Evolutionary conservation across 441 rosid species (phyloP).

Genomic region (Manihot esculenta): DNA sequence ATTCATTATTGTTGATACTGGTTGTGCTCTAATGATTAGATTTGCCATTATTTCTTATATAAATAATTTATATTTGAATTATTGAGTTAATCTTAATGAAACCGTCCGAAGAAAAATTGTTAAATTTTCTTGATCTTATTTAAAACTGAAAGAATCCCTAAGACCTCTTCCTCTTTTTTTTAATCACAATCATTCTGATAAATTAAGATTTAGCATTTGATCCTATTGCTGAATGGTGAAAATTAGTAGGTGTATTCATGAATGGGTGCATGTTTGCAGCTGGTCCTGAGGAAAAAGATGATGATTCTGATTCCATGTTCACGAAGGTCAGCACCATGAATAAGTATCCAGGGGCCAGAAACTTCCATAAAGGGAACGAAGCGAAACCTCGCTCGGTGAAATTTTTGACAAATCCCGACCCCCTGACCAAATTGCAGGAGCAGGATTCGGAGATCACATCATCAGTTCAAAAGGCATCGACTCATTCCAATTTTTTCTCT

Average conservation of each 20-base stretch:
- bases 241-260: not conserved
- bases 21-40: not conserved
- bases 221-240: no score
- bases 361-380: not conserved
- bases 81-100: not conserved
- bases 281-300: constrained; percentile 3
- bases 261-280: constrained; percentile 20
- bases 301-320: constrained; percentile 9
- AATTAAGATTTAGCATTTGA: no score
- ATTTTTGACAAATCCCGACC: not conserved
- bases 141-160: no score
- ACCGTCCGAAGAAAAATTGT: no score
- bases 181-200: not conserved
- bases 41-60: not conserved
- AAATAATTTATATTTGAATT: not conserved
- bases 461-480: constrained; percentile 18
- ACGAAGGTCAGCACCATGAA: not conserved
- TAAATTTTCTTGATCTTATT: not conserved
- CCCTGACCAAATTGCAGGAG: no score
- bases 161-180: no score
- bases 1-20: not conserved
- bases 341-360: constrained; percentile 4
- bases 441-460: not conserved
- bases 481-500: constrained; percentile 36
- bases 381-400: constrained; percentile 11